Evolutionary conservation across 352 stramenopile species (phyloP), one percentile per base, ranked within the genome.

Genomic region (Phytopythium boreale): DNA sequence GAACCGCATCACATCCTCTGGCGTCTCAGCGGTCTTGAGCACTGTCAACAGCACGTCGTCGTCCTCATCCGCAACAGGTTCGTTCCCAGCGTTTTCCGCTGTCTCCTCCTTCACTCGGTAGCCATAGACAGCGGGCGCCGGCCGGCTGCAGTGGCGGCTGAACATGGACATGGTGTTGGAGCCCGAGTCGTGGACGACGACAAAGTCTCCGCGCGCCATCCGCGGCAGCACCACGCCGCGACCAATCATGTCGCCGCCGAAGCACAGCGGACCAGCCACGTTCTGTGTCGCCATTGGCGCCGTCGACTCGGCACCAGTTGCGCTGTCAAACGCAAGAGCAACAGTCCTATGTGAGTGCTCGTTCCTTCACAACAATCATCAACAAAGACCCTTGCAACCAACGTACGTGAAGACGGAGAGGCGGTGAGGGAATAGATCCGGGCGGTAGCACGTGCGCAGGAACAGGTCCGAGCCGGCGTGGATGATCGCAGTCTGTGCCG

Each of bases 381-480:
- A 47, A 58, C 10, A 56, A 15, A 10, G 36, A 0, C 20, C 19
- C 29, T 3, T 34, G 62, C 6, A 57, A 61, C 47, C 5, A 59
- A 87, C 84, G 65, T 86, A 92, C 81, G 75, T 80, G 71, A 91
- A 96, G 43, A 96, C 77, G 1, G 83, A 93, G 44, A 96, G 73
- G 6, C 89, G 90, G 60, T 96, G 88, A 2, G 79, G 67, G 62
- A 92, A 92, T 8, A 90, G 72, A 24, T 88, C 80, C 0, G 88
- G 89, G 17, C 75, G 77, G 74, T 98, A 98, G 65, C 87, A 95
- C 29, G 85, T 80, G 47, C 92, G 82, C 46, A 97, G 44, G 66
- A 97, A 96, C 20, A 98, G 74, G 65, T 98, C 92, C 49, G 90
- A 93, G 47, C 92, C 92, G 2, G 88, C 87, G 62, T 98, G 92